Evolutionary conservation across 208 protist genomes (phyloP), one percentile per base, ranked within the genome.

Genomic region (Tritrichomonas foetus): DNA sequence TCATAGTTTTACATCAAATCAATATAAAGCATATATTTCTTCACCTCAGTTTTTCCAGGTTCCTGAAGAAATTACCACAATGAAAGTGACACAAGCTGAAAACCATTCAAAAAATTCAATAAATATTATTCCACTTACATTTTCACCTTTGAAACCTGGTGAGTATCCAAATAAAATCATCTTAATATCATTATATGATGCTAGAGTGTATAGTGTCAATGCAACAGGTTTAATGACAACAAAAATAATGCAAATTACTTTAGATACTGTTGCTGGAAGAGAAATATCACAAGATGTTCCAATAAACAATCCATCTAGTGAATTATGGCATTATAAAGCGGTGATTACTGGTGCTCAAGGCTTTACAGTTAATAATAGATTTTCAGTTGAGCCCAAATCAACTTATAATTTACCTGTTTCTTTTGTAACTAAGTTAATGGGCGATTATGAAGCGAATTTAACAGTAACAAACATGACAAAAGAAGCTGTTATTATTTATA

Each of bases 91-190:
- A 20, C 3, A 50, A 50, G 3, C 74, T 16, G 22, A 53, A 9
- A 89, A 39, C 8, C n/a, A n/a, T n/a, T 44, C 25, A 20, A 89
- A 89, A 89, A n/a, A 53, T n/a, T 57, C 53, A 39, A 33, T 44
- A 5, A 47, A 89, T 39, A 14, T 16, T 3, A 61, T 89, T 39
- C 22, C 47, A 0, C 14, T 89, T 2, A 53, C 78, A 11, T 89
- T 89, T 49, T 44, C 41, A 22, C 78, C 78, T 13, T 5, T 61
- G 13, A 89, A 89, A 27, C 78, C 78, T 39, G 78, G 78, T 5
- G 78, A 89, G 16, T 89, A 89, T 57, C 78, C 78, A 16, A 53
- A 27, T 20, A 89, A 89, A 36, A 47, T 89, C 3, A n/a, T 89
- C 5, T 53, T 89, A 47, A 47, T 57, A 3, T 89, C 78, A 11